A percentile compares a stretch with the other conserved stretches of the same genome.
These are phyloP conservation scores for Hypoxylon intermedium DNA, from an alignment of 495 filamentous ascomycete genomes.

Conservation along the genomic window DNA sequence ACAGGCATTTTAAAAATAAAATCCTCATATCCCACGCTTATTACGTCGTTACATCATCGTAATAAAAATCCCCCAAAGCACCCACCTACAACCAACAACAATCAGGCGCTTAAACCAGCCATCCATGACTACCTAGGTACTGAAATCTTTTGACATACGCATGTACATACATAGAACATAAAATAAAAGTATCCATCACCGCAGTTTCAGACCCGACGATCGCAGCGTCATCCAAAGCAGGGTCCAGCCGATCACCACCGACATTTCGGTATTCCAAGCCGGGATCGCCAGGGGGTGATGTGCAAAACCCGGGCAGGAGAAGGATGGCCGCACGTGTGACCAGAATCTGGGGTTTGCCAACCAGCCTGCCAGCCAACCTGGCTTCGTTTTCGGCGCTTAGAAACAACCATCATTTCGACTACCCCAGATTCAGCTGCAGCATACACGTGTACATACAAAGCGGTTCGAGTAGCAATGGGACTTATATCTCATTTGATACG, in stretches of 20 bases:
- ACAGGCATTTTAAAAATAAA: too few species aligned
- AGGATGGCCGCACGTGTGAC: conserved; percentile 8
- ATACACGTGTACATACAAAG: too few species aligned
- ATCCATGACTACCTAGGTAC: too few species aligned
- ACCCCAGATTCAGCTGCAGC: conserved; percentile 24
- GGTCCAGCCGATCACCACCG: conserved; percentile 14
- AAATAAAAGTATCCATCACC: conserved; percentile 14
- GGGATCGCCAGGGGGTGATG: conserved; percentile 15
- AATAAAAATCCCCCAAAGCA: not conserved
- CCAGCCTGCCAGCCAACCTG: not conserved
- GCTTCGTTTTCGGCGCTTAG: conserved; percentile 3
- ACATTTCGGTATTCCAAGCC: too few species aligned
- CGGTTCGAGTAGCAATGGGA: too few species aligned
- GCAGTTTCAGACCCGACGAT: conserved; percentile 39
- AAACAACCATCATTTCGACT: not conserved
- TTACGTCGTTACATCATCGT: not conserved
- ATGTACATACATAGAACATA: too few species aligned
- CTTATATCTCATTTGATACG: too few species aligned
- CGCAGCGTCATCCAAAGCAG: conserved; percentile 20
- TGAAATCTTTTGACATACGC: too few species aligned
- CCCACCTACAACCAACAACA: not conserved
- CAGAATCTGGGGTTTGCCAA: conserved; percentile 9
- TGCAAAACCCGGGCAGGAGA: not conserved
- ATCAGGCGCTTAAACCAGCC: conserved; percentile 11
- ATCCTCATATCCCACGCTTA: too few species aligned